Evolutionary conservation across 2,329 filamentous ascomycete species (phyloP), one percentile per base, ranked within the genome.

Genomic region (Pleomassaria siparia): DNA sequence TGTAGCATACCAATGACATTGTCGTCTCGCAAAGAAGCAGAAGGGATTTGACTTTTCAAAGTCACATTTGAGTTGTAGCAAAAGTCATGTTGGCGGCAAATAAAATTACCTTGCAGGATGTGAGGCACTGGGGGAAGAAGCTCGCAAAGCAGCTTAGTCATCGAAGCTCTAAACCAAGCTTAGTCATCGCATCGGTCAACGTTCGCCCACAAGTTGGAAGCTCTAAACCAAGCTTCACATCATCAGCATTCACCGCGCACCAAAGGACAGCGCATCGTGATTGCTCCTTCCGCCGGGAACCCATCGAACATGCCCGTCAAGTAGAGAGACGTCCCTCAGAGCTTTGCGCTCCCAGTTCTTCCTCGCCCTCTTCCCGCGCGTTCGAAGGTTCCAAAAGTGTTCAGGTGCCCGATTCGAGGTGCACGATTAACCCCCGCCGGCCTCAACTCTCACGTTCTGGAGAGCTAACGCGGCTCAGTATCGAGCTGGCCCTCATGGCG

Each of bases 401-500:
- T n/a, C n/a, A n/a, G n/a, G n/a, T n/a, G n/a, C n/a, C n/a, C n/a
- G n/a, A n/a, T n/a, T n/a, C n/a, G n/a, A n/a, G n/a, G n/a, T n/a
- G 29, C 29, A 5, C 13, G 15, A 30, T 4, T 13, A 4, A n/a
- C 29, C 6, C 18, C 18, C 18, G 12, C 18, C 13, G 18, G 6
- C 10, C 10, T 7, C 20, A 20, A 7, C 25, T 26, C 32, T 18
- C 32, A 35, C 20, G 35, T 20, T 3, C 13, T 13, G 24, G 18
- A 37, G 35, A 37, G 35, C 20, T 22, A 24, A 37, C 20, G 10
- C 20, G 35, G 3, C 32, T 8, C n/a, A 22, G 35, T 20, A 24
- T 20, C 18, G 35, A 15, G 35, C n/a, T 37, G 35, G 13, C 12
- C 40, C 43, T 30, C 53, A 71, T 70, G 66, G 53, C 64, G 46